Evolutionary conservation across 108 stramenopile genomes (phyloP).

Genomic region (Nitzschia inconspicua): DNA sequence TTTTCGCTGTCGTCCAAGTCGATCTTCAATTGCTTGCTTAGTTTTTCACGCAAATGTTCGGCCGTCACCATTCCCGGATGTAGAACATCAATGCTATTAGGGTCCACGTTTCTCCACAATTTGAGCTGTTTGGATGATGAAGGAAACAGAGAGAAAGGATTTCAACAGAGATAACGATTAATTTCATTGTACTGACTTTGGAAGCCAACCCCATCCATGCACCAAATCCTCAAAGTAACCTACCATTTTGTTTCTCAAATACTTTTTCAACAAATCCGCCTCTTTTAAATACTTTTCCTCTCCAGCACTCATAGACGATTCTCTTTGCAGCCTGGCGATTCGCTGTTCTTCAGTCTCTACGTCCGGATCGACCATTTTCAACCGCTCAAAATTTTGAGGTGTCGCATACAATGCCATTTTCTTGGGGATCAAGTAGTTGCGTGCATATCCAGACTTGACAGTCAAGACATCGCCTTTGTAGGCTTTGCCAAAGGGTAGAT

Average conservation of each 20-base stretch:
- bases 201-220: not conserved
- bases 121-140: slow-evolving; percentile 30
- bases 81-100: slow-evolving; percentile 43
- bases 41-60: slow-evolving; percentile 56
- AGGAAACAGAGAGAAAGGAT: not conserved
- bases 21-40: slow-evolving; percentile 80
- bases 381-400: slow-evolving; percentile 69
- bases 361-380: slow-evolving; percentile 72
- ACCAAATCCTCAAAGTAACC: slow-evolving; percentile 8
- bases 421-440: slow-evolving; percentile 77
- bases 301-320: slow-evolving; percentile 23
- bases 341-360: slow-evolving; percentile 64
- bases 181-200: not conserved
- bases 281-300: slow-evolving; percentile 55
- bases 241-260: slow-evolving; percentile 75
- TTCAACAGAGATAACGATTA: not conserved
- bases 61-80: slow-evolving; percentile 72
- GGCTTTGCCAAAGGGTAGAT: slow-evolving; percentile 73
- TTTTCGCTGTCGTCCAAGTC: slow-evolving; percentile 75
- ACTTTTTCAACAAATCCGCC: slow-evolving; percentile 70
- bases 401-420: slow-evolving; percentile 82
- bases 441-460: slow-evolving; percentile 86
- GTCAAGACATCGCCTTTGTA: slow-evolving; percentile 73
- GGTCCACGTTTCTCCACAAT: slow-evolving; percentile 75
- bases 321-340: slow-evolving; percentile 22